Conservation (phyloP, 805 yeast genomes). For the Starmerella geochares region DNA sequence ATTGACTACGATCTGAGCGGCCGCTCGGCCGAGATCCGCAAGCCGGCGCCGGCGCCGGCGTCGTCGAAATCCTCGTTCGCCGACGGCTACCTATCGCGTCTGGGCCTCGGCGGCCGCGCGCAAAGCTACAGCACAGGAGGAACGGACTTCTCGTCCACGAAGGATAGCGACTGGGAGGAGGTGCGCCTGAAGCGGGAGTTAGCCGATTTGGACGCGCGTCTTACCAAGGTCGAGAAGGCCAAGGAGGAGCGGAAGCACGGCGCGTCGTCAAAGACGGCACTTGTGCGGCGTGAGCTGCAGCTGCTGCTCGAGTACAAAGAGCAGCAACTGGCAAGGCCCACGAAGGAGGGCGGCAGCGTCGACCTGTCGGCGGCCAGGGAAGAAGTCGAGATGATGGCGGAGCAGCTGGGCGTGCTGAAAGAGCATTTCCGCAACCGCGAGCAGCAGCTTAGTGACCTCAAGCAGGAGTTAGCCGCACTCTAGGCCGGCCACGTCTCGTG, state of each 20-base stretch:
- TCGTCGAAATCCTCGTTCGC: conserved; percentile 26
- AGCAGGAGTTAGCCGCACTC: conserved; percentile 25
- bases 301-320: conserved; percentile 73
- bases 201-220: conserved; percentile 57
- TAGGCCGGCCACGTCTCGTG: background rate
- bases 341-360: conserved; percentile 4
- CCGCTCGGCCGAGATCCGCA: conserved; percentile 39
- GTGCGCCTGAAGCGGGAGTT: conserved; percentile 72
- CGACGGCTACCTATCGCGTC: conserved; percentile 29
- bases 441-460: conserved; percentile 45
- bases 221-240: conserved; percentile 34
- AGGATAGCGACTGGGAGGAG: conserved; percentile 87
- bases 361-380: conserved; percentile 33
- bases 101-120: conserved; percentile 35
- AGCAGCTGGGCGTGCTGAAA: conserved; percentile 65
- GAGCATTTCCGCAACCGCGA: conserved; percentile 55
- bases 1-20: conserved; percentile 51
- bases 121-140: conserved; percentile 40
- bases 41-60: conserved; percentile 9
- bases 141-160: conserved; percentile 44
- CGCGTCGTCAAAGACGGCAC: conserved; percentile 28
- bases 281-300: conserved; percentile 58
- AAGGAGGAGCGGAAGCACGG: conserved; percentile 14
- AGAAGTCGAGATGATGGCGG: conserved; percentile 58
- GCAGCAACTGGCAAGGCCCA: conserved; percentile 37